Evolutionary conservation across 2,329 filamentous ascomycete species (phyloP).

Genomic region (Microcyclosporella mali): DNA sequence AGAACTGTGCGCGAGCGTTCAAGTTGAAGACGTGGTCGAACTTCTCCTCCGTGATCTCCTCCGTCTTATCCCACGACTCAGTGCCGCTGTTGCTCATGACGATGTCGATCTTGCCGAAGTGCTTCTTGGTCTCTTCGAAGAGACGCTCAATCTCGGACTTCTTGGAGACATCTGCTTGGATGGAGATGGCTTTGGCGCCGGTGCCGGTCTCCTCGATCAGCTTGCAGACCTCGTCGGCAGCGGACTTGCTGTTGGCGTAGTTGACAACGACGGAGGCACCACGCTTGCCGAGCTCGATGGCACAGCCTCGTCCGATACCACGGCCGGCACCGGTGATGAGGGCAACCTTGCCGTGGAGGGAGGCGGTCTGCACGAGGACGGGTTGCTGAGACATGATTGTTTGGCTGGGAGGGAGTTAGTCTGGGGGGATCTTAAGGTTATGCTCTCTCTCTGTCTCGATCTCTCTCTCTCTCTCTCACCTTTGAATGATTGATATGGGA

Average conservation of each 20-base stretch:
- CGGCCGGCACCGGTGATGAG: conserved; percentile 61
- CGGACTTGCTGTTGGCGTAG: conserved; percentile 50
- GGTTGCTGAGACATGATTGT: conserved; percentile 22
- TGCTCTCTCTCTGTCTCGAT: too few relatives aligned
- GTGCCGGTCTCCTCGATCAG: conserved; percentile 42
- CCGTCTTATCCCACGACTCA: conserved; percentile 61
- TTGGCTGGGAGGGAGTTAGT: too few relatives aligned
- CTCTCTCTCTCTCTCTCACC: too few relatives aligned
- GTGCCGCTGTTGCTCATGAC: conserved; percentile 54
- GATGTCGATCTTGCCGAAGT: conserved; percentile 42
- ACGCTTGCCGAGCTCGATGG: conserved; percentile 60
- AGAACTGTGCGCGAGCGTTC: conserved; percentile 67
- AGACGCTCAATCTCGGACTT: conserved; percentile 54
- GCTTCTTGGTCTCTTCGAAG: conserved; percentile 39
- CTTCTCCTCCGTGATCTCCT: conserved; percentile 63
- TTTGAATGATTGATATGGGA: too few relatives aligned
- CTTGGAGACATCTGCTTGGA: conserved; percentile 55
- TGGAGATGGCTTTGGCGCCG: conserved; percentile 49
- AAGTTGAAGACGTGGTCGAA: conserved; percentile 65
- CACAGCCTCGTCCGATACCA: conserved; percentile 61
- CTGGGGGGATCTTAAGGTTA: too few relatives aligned
- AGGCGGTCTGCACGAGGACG: conserved; percentile 42
- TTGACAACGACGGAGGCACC: conserved; percentile 62
- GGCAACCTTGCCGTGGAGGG: conserved; percentile 49
- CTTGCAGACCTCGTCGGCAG: conserved; percentile 44